These are phyloP conservation scores for Ballota nigra DNA, from an alignment of 257 asterid genomes.

Conservation along the genomic window DNA sequence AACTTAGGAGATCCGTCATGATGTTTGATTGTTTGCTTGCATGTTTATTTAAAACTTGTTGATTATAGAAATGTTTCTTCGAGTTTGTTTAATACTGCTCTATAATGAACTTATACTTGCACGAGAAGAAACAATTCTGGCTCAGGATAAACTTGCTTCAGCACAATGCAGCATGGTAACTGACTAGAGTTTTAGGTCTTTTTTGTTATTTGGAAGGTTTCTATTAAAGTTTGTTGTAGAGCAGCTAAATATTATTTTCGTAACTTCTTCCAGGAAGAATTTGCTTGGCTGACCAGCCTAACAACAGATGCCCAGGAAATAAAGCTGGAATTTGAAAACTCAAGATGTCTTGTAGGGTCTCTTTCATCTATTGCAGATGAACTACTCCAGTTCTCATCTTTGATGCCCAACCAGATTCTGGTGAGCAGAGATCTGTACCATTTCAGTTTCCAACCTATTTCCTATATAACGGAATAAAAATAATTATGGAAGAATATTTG, in stretches of 20 bases:
- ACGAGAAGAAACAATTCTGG: constrained; percentile 61
- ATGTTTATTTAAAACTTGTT: neutral
- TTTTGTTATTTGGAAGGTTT: neutral
- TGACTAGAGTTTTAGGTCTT: constrained; percentile 22
- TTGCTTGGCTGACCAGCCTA: constrained; percentile 43
- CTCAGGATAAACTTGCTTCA: constrained; percentile 52
- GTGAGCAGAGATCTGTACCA: constrained; percentile 50
- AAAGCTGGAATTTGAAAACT: constrained; percentile 59
- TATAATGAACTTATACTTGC: constrained; percentile 58
- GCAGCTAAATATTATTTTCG: constrained; percentile 14
- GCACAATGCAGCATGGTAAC: constrained; percentile 40
- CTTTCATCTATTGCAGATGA: constrained; percentile 59
- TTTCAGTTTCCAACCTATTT: neutral
- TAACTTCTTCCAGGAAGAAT: constrained; percentile 56
- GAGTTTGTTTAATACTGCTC: constrained; percentile 45
- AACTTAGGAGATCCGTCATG: constrained; percentile 3
- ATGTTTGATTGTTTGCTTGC: constrained; percentile 5
- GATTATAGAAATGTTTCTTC: constrained; percentile 12
- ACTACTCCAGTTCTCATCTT: constrained; percentile 41
- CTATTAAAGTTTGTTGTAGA: neutral
- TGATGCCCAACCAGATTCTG: constrained; percentile 34
- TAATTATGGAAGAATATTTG: too few species aligned
- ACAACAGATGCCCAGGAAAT: constrained; percentile 51
- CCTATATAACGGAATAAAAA: neutral
- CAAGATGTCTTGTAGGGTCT: constrained; percentile 42